Percentiles rank a stretch among this genome's conserved stretches.
Evolutionary conservation across 352 stramenopile species (phyloP).

Genomic region (Phytophthora pisi): DNA sequence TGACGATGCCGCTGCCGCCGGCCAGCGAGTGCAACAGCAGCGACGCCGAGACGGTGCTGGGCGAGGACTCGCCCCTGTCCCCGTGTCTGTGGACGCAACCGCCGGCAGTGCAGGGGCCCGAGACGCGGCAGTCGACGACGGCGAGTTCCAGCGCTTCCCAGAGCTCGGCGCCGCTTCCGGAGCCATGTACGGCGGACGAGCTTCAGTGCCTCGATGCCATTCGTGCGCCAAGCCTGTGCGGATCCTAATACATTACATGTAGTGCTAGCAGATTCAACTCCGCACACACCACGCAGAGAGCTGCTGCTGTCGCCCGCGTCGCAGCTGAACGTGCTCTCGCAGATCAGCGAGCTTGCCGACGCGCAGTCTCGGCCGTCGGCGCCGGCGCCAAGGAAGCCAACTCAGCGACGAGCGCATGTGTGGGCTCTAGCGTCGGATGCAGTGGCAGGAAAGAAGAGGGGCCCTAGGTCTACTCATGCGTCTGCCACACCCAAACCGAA

Average conservation of each 20-base stretch:
- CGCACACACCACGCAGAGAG: slow-evolving; percentile 13
- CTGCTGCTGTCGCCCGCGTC: slow-evolving; percentile 67
- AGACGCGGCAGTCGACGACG: not conserved
- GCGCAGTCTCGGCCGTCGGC: slow-evolving; percentile 16
- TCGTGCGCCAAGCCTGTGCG: not conserved
- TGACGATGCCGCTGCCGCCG: slow-evolving; percentile 5
- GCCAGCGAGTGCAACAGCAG: slow-evolving; percentile 12
- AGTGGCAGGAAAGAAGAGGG: slow-evolving; percentile 8
- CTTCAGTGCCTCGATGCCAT: not conserved
- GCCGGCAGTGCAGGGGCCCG: not conserved
- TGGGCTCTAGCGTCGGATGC: slow-evolving; percentile 27
- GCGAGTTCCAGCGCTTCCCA: not conserved
- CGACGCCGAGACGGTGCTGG: slow-evolving; percentile 53
- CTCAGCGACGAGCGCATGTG: slow-evolving; percentile 20
- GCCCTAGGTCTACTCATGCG: not conserved
- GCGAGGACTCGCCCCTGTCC: slow-evolving; percentile 40
- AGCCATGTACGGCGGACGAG: not conserved
- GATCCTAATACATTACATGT: not conserved
- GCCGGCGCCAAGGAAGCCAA: not conserved
- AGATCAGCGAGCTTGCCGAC: slow-evolving; percentile 77
- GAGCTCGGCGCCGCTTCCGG: not conserved
- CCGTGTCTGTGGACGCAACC: slow-evolving; percentile 40
- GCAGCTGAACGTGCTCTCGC: slow-evolving; percentile 74
- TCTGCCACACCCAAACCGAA: not conserved
- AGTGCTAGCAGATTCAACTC: not conserved